phyloP scores from a whole-genome alignment of 2,329 filamentous ascomycete species.

The Aquanectria penicillioides region DNA sequence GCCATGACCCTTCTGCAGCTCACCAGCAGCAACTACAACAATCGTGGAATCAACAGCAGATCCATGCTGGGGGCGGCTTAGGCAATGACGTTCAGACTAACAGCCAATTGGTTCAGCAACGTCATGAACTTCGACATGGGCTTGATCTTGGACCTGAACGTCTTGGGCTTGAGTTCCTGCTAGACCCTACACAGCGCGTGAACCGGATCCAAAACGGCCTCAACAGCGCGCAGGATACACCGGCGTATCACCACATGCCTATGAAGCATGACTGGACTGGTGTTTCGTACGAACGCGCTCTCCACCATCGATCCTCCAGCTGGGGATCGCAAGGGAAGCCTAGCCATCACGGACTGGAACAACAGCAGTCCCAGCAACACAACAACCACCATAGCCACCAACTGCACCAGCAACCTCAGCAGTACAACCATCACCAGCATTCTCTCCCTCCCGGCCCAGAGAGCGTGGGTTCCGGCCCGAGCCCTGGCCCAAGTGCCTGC shows the following conservation, averaged over 20 bases:
- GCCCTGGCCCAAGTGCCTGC: constrained; percentile 27
- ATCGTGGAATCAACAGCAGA: constrained; percentile 14
- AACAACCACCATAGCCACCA: constrained; percentile 11
- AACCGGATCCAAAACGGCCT: constrained; percentile 62
- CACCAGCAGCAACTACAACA: constrained; percentile 32
- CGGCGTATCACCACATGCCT: constrained; percentile 56
- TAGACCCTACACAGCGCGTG: constrained; percentile 68
- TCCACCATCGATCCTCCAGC: constrained; percentile 36
- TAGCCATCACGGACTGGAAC: constrained; percentile 27
- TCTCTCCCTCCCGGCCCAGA: constrained; percentile 32
- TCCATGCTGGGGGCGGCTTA: not conserved
- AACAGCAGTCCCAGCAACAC: constrained; percentile 27
- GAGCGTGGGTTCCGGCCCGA: constrained; percentile 33
- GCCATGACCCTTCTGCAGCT: constrained; percentile 29
- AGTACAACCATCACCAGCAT: constrained; percentile 17
- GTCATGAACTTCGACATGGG: constrained; percentile 61
- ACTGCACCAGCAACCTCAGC: constrained; percentile 19
- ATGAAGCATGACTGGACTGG: constrained; percentile 63
- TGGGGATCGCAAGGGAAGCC: constrained; percentile 38
- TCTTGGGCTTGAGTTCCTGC: constrained; percentile 77
- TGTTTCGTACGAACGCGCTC: constrained; percentile 37
- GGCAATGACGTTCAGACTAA: constrained; percentile 24
- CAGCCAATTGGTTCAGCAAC: constrained; percentile 56
- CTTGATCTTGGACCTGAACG: constrained; percentile 72
- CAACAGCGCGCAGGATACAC: constrained; percentile 58